Evolutionary conservation across 2,329 filamentous ascomycete genomes (phyloP), one percentile per base, ranked within the genome.

Genomic region (Beauveria sp.): DNA sequence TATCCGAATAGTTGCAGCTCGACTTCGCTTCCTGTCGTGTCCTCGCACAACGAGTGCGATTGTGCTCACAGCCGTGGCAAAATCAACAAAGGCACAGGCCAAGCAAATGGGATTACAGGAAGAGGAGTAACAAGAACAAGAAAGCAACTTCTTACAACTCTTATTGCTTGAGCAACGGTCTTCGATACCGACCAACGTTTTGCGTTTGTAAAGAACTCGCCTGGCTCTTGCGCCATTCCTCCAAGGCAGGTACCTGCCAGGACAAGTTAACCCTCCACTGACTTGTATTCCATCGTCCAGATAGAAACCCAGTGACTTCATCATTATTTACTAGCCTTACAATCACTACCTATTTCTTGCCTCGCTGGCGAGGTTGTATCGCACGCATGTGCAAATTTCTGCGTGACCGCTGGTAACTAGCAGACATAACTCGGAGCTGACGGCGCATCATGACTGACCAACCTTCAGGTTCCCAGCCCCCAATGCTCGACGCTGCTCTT

Each of bases 291-390:
- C 9, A 6, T 12, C 3, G 1, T 16, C 16, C 6, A 10, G 16
- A 58, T 49, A 20, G 18, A 26, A n/a, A 16, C 18, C 20, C 16
- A 38, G 14, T 6, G 16, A 38, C 34, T 38, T 38, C 34, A 38
- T 38, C 34, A 38, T 38, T 38, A 12, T 16, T 9, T 50, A 8
- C 16, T 9, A 26, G 38, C 18, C 45, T 42, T 6, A 26, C 20
- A 49, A 10, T 3, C 34, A 20, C 18, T 20, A 22, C n/a, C 34
- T 3, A 30, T 46, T 20, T 34, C 28, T 47, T 28, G 22, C 51
- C 51, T 55, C 30, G 51, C 30, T 30, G 58, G 51, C 58, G 30
- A 49, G 58, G 43, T 55, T 61, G 51, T 45, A 55, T 61, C 12
- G 9, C 22, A 49, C 6, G 18, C 43, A 55, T 55, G 43, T 55